Evolutionary conservation across 208 protist species (phyloP), one percentile per base, ranked within the genome.

Genomic region (Plasmodiophora brassicae): DNA sequence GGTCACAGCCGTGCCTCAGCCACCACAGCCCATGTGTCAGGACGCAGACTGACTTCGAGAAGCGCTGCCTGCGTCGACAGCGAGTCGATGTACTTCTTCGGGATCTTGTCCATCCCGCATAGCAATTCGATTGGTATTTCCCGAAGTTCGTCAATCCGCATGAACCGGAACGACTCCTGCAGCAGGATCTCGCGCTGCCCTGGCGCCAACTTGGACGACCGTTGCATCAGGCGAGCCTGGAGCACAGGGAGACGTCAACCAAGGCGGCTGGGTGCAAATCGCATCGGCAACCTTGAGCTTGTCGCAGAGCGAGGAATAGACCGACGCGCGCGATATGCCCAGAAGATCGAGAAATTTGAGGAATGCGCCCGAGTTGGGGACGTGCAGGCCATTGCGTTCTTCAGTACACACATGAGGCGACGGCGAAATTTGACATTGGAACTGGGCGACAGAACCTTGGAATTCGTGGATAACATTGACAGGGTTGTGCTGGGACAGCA

Each of bases 401-500:
- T 14, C 50, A 57, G 25, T 28, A 57, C 25, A 28, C 50, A 57
- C 14, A n/a, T n/a, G n/a, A n/a, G n/a, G n/a, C n/a, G n/a, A n/a
- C n/a, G n/a, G n/a, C n/a, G n/a, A n/a, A n/a, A n/a, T n/a, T n/a
- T n/a, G n/a, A n/a, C n/a, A n/a, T n/a, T n/a, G n/a, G 32, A 78
- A 38, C 20, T 78, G 32, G 41, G n/a, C 41, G 5, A 78, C 41
- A 38, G n/a, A 14, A 78, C 65, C 65, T 78, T 78, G 65, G 41
- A 78, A 78, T 32, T 78, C 65, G n/a, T 78, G 65, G 20, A 78
- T 78, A 32, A 78, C 65, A 78, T 78, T 78, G n/a, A 78, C 65
- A 14, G 65, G 65, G 41, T 78, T 78, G 41, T 78, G 65, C 65
- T 78, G 65, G 20, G 65, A 78, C 41, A 78, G 41, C 65, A 78